phyloP scores from a whole-genome alignment of 306 rosid species.

The Cucumis sativus region DNA sequence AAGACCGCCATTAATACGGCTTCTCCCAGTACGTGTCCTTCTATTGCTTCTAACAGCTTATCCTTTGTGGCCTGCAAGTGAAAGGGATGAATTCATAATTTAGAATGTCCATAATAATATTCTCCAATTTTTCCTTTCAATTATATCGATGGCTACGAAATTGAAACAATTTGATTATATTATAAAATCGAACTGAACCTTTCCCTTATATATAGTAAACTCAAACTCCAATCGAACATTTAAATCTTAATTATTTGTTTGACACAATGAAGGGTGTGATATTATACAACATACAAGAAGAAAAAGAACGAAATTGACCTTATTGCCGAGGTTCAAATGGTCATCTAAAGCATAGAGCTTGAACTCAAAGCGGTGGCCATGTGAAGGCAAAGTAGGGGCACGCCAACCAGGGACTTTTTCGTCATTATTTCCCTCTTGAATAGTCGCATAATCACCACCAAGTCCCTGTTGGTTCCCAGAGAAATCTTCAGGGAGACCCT shows the following conservation, averaged over 20 bases:
- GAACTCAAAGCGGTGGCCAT: conserved; percentile 59
- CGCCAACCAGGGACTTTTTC: conserved; percentile 69
- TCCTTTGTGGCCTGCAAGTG: conserved; percentile 56
- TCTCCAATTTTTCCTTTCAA: too few relatives aligned
- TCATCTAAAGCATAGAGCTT: conserved; percentile 73
- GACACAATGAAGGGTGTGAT: too few relatives aligned
- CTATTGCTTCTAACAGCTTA: conserved; percentile 41
- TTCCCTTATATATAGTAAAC: too few relatives aligned
- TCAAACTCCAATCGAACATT: too few relatives aligned
- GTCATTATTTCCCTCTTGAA: conserved; percentile 57
- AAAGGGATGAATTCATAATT: not conserved
- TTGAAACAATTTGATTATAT: too few relatives aligned
- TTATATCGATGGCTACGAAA: too few relatives aligned
- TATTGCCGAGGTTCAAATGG: conserved; percentile 46
- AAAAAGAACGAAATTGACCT: not conserved
- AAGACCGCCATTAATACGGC: conserved; percentile 33
- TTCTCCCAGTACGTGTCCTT: conserved; percentile 69
- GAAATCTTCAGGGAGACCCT: conserved; percentile 63
- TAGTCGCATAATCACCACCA: conserved; percentile 32
- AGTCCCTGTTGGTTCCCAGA: conserved; percentile 44
- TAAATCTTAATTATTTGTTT: too few relatives aligned
- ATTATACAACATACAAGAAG: not conserved
- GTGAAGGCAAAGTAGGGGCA: conserved; percentile 46
- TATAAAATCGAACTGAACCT: too few relatives aligned
- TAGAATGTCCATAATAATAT: not conserved